Evolutionary conservation across 805 yeast species (phyloP).

Genomic region (Cyberlindnera lachancei): DNA sequence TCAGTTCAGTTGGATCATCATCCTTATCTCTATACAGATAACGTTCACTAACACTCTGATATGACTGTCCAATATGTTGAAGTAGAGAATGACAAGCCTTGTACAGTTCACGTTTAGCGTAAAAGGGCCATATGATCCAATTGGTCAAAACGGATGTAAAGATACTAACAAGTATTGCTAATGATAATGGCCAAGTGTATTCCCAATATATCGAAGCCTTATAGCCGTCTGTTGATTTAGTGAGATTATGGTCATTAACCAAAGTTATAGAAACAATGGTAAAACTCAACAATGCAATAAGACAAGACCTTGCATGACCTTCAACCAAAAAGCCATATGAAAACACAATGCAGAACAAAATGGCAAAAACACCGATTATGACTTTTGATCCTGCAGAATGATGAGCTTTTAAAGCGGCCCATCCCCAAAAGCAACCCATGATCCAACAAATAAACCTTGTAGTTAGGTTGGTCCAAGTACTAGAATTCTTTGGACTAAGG

Average conservation of each 20-base stretch:
- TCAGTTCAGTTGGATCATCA: constrained; percentile 39
- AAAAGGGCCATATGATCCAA: constrained; percentile 43
- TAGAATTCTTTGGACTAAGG: constrained; percentile 34
- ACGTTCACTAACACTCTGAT: constrained; percentile 40
- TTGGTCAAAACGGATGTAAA: constrained; percentile 29
- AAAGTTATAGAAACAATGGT: constrained; percentile 32
- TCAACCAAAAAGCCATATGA: constrained; percentile 29
- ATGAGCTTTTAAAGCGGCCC: constrained; percentile 35
- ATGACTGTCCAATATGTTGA: constrained; percentile 36
- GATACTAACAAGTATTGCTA: constrained; percentile 33
- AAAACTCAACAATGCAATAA: constrained; percentile 33
- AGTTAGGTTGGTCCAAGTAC: constrained; percentile 27
- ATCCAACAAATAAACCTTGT: constrained; percentile 30
- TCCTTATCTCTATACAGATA: constrained; percentile 39
- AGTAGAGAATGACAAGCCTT: constrained; percentile 31
- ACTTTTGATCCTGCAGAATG: constrained; percentile 31
- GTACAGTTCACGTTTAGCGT: constrained; percentile 35
- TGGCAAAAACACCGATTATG: constrained; percentile 33
- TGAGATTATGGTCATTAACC: constrained; percentile 13
- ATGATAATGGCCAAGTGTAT: constrained; percentile 32
- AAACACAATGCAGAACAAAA: constrained; percentile 26
- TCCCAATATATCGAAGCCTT: too few species aligned
- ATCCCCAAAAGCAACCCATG: constrained; percentile 40
- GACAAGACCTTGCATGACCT: constrained; percentile 36
- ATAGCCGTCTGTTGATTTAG: too few species aligned